Percentiles rank a stretch among this genome's conserved stretches.
Evolutionary conservation across 495 filamentous ascomycete species (phyloP).

Genomic region (Penicillium nucicola): DNA sequence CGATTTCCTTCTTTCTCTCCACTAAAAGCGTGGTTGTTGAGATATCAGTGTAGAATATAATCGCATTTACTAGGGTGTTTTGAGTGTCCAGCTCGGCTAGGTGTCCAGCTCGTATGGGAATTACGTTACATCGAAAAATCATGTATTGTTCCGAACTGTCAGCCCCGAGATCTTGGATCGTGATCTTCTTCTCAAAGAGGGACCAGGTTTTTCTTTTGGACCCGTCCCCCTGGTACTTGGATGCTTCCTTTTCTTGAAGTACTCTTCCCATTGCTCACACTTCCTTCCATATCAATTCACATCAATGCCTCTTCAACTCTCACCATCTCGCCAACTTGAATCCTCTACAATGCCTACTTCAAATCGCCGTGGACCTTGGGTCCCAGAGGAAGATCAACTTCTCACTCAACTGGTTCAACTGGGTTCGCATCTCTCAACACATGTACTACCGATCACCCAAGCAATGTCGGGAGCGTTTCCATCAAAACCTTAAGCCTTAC

Average conservation of each 20-base stretch:
- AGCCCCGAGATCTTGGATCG: slow-evolving; percentile 47
- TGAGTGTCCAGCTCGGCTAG: too few species aligned
- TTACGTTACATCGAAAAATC: too few species aligned
- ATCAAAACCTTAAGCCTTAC: slow-evolving; percentile 90
- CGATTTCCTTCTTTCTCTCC: slow-evolving; percentile 9
- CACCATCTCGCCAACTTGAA: too few species aligned
- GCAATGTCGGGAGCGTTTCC: slow-evolving; percentile 93
- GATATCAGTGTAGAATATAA: too few species aligned
- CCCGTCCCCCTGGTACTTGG: slow-evolving; percentile 37
- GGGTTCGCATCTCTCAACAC: slow-evolving; percentile 80
- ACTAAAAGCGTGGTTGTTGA: too few species aligned
- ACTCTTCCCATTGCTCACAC: background rate
- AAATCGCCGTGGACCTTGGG: slow-evolving; percentile 87
- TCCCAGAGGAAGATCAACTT: slow-evolving; percentile 70
- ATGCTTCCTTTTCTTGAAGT: slow-evolving; percentile 3
- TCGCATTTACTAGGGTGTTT: too few species aligned
- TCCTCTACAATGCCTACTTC: slow-evolving; percentile 42
- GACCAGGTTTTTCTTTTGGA: too few species aligned
- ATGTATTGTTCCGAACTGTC: slow-evolving; percentile 39
- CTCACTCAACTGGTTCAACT: slow-evolving; percentile 81
- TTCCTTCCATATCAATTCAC: too few species aligned
- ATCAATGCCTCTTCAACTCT: too few species aligned
- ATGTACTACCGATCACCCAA: slow-evolving; percentile 83
- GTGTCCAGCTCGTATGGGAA: too few species aligned
- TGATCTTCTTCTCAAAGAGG: too few species aligned